Evolutionary conservation across 495 filamentous ascomycete species (phyloP).

Genomic region (Penicillium samsonianum): DNA sequence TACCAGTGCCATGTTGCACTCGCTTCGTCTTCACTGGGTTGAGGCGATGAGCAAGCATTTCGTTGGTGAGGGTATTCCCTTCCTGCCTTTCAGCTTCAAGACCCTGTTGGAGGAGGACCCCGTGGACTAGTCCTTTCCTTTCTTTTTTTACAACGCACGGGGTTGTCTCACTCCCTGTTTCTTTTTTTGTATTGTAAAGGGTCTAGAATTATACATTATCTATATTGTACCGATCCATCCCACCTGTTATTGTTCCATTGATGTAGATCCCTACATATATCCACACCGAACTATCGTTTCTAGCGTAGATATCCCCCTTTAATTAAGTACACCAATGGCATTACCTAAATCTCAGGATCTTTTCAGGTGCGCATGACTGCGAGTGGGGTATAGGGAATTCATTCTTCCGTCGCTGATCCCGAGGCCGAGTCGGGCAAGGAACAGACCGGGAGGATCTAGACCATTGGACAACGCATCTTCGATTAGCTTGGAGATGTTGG

Average conservation of each 20-base stretch:
- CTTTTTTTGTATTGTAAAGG: slow-evolving; percentile 10
- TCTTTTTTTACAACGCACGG: neutral
- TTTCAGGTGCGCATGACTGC: slow-evolving; percentile 16
- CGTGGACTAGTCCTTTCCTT: slow-evolving; percentile 44
- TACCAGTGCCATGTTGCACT: slow-evolving; percentile 89
- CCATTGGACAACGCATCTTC: neutral
- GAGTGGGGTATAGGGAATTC: slow-evolving; percentile 13
- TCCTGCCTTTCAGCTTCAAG: slow-evolving; percentile 91
- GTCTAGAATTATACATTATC: slow-evolving; percentile 13
- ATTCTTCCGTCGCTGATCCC: slow-evolving; percentile 16
- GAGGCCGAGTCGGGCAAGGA: slow-evolving; percentile 11
- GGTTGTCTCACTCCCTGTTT: neutral
- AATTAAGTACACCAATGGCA: neutral
- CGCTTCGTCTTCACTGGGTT: slow-evolving; percentile 95
- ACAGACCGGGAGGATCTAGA: slow-evolving; percentile 9
- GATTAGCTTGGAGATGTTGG: neutral
- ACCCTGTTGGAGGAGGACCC: slow-evolving; percentile 82
- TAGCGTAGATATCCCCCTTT: slow-evolving; percentile 2
- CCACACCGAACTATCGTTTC: neutral
- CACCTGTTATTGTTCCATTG: slow-evolving; percentile 1
- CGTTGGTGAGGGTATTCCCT: slow-evolving; percentile 88
- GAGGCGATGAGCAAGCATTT: slow-evolving; percentile 99
- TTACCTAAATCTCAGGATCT: slow-evolving; percentile 9
- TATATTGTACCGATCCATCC: slow-evolving; percentile 1
- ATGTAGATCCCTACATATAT: slow-evolving; percentile 1